Evolutionary conservation across 371 early-diverging fungal genomes (phyloP), one percentile per base, ranked within the genome.

Genomic region (Zopfochytrium polystomum): DNA sequence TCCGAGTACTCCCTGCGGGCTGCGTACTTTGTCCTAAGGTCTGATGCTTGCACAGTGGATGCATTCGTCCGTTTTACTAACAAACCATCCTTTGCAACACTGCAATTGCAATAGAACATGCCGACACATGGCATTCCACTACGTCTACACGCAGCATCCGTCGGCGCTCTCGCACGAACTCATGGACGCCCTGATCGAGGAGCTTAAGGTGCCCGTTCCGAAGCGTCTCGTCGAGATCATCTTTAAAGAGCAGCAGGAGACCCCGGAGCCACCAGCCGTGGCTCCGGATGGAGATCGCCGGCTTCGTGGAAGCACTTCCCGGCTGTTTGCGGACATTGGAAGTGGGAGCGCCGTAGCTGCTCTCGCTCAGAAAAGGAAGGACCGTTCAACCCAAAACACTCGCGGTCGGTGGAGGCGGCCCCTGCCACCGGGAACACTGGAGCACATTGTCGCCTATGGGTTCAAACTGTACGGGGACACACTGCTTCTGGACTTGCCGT

Each of bases 381-480:
- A n/a, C n/a, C n/a, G n/a, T n/a, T n/a, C n/a, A n/a, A n/a, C n/a
- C n/a, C n/a, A n/a, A n/a, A n/a, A n/a, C n/a, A n/a, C n/a, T n/a
- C n/a, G n/a, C n/a, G n/a, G n/a, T n/a, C n/a, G n/a, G n/a, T n/a
- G n/a, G 42, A 11, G 11, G 43, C 56, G 9, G 3, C 46, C 56
- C n/a, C n/a, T 56, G 29, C 66, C 60, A 3, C 59, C 44, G 27
- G 66, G 60, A 7, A 52, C 66, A 4, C 32, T 65, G 18, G 70
- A 69, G 51, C 62, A 55, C 43, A 20, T 69, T 33, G 65, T 69
- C 31, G 70, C 70, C 9, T 53, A 55, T 15, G 70, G 65, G 11
- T 69, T 58, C 62, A 65, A 63, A 33, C 51, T 55, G 20, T 69
- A 65, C 47, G 57, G 49, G 3, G 70, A 69, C 15, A 48, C 22